Conservation (phyloP, 208 protist genomes). For the Phytomonas serpens region DNA sequence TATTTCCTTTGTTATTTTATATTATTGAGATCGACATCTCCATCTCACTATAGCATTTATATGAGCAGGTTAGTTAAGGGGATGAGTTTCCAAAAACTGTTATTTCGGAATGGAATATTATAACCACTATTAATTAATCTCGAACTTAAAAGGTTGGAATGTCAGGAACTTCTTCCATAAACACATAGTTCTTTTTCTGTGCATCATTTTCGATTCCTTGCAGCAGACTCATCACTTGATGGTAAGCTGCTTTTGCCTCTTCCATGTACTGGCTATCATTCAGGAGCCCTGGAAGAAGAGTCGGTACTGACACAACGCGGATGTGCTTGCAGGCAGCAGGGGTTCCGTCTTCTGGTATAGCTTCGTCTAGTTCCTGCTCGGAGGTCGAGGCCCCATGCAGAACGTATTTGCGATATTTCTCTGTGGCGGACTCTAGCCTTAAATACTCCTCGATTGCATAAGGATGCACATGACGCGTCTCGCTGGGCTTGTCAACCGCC, state of each 20-base stretch:
- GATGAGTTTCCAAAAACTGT: too few species aligned
- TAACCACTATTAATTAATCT: slow-evolving; percentile 6
- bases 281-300: slow-evolving; percentile 41
- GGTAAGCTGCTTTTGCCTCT: slow-evolving; percentile 30
- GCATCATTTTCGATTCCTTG: slow-evolving; percentile 1
- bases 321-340: slow-evolving; percentile 12
- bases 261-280: slow-evolving; percentile 53
- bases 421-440: slow-evolving; percentile 28
- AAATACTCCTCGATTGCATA: slow-evolving; percentile 47
- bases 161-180: slow-evolving; percentile 10
- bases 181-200: slow-evolving; percentile 10
- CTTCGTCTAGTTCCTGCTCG: neutral
- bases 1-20: neutral
- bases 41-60: neutral
- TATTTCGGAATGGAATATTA: slow-evolving; percentile 10
- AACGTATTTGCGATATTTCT: slow-evolving; percentile 26
- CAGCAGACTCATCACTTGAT: slow-evolving; percentile 26
- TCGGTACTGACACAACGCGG: slow-evolving; percentile 33
- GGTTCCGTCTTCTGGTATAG: slow-evolving; percentile 5
- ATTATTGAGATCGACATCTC: slow-evolving; percentile 3
- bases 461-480: slow-evolving; percentile 48
- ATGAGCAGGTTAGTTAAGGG: too few species aligned
- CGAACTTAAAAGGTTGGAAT: neutral
- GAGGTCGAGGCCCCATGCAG: slow-evolving; percentile 10
- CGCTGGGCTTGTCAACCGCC: slow-evolving; percentile 35